Conservation (phyloP, 1,284 basidiomycete genomes). For the Puccinia brachypodii region DNA sequence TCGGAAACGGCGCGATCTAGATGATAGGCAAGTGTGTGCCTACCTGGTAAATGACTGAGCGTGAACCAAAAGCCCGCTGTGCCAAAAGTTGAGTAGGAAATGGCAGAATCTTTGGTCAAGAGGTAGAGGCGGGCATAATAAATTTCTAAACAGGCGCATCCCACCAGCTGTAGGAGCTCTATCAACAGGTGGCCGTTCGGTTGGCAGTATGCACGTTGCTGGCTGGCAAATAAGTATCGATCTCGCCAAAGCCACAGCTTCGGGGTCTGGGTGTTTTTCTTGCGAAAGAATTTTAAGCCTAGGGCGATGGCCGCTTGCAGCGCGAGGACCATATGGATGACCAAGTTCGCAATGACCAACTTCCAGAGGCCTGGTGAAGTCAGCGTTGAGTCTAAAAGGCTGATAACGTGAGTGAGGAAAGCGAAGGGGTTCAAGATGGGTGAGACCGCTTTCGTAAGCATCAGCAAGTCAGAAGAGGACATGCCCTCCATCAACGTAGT, state of each 20-base stretch:
- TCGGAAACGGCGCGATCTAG: neutral
- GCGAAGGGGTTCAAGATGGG: neutral
- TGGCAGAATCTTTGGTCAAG: neutral
- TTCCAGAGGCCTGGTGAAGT: neutral
- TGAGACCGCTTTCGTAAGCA: neutral
- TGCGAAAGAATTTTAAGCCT: neutral
- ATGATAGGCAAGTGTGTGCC: neutral
- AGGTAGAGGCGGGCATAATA: neutral
- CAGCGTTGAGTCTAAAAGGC: neutral
- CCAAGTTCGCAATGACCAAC: neutral
- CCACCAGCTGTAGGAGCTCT: neutral
- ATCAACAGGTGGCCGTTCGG: neutral
- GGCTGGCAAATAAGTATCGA: neutral
- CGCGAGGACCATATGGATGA: neutral
- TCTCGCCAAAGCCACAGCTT: neutral
- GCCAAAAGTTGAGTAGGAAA: neutral
- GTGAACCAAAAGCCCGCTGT: neutral
- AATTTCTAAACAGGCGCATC: constrained; percentile 2
- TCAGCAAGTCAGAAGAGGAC: neutral
- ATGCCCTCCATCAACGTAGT: neutral
- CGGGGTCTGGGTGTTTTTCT: neutral
- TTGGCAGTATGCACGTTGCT: neutral
- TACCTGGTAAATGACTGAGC: neutral
- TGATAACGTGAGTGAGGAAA: neutral
- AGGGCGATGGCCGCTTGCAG: neutral